phyloP scores from a whole-genome alignment of 805 yeast genomes.

The Candida chauliodis region DNA sequence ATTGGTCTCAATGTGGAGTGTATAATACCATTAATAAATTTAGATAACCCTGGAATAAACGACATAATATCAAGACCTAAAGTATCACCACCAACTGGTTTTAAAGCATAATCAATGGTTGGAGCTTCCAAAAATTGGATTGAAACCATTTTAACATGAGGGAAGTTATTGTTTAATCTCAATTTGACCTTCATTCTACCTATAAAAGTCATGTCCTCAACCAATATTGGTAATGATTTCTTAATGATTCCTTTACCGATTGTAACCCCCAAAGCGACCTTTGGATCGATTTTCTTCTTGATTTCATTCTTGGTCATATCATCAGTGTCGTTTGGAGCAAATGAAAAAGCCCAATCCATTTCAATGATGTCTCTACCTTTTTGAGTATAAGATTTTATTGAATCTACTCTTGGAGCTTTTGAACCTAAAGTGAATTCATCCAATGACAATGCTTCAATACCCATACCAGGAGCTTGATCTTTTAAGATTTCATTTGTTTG shows the following conservation, averaged over 20 bases:
- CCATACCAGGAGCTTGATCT: constrained; percentile 78
- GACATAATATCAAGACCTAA: constrained; percentile 83
- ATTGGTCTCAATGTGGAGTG: constrained; percentile 71
- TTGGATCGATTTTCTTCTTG: constrained; percentile 69
- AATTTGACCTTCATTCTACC: constrained; percentile 67
- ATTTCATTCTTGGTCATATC: constrained; percentile 79
- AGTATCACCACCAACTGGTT: constrained; percentile 89
- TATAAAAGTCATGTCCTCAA: constrained; percentile 73
- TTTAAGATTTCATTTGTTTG: constrained; percentile 66
- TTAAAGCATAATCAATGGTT: constrained; percentile 70
- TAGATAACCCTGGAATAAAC: constrained; percentile 72
- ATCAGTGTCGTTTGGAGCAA: constrained; percentile 77
- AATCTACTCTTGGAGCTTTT: constrained; percentile 71
- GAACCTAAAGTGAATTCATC: constrained; percentile 80
- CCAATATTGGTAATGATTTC: constrained; percentile 71
- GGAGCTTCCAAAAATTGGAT: constrained; percentile 77
- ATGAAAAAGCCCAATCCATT: constrained; percentile 82
- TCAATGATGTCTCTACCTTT: constrained; percentile 65
- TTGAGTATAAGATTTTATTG: constrained; percentile 70
- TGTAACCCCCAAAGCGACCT: constrained; percentile 75
- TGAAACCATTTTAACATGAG: constrained; percentile 73
- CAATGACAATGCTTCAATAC: constrained; percentile 68
- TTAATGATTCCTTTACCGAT: constrained; percentile 79
- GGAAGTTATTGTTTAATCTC: constrained; percentile 61
- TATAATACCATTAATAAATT: constrained; percentile 66